Percentiles rank a stretch among this genome's conserved stretches.
These are phyloP conservation scores for Lactarius hengduanensis DNA, from an alignment of 768 basidiomycete species.

Conservation along the genomic window DNA sequence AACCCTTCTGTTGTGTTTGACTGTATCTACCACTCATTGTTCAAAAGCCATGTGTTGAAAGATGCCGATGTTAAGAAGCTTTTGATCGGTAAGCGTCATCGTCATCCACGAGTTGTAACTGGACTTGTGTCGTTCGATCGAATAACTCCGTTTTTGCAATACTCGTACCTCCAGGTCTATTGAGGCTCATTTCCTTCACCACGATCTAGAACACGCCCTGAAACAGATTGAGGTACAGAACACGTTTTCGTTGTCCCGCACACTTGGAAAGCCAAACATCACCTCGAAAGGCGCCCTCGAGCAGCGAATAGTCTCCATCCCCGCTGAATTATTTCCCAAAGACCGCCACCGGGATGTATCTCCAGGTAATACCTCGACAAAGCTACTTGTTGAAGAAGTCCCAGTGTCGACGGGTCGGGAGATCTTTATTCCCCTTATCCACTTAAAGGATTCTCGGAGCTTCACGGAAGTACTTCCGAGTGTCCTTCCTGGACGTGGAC, in stretches of 20 bases:
- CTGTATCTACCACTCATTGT: conserved; percentile 57
- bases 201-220: conserved; percentile 58
- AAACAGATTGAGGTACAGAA: conserved; percentile 66
- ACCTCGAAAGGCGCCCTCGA: conserved; percentile 66
- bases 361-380: conserved; percentile 29
- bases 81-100: conserved; percentile 54
- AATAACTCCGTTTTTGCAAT: background rate
- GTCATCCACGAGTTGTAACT: conserved; percentile 3
- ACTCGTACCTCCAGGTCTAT: background rate
- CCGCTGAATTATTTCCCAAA: conserved; percentile 41
- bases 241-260: conserved; percentile 58
- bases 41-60: conserved; percentile 58
- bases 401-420: conserved; percentile 47
- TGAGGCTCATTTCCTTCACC: background rate
- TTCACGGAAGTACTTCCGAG: conserved; percentile 12
- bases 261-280: conserved; percentile 74
- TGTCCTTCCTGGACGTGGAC: conserved; percentile 55
- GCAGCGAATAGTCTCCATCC: conserved; percentile 58
- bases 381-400: conserved; percentile 51
- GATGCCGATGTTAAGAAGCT: conserved; percentile 68
- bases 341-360: conserved; percentile 29
- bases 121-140: background rate
- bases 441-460: conserved; percentile 2
- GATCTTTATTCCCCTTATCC: conserved; percentile 3
- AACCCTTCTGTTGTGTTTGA: conserved; percentile 71